These are phyloP conservation scores for Neonectria punicea DNA, from an alignment of 2,329 filamentous ascomycete species.

Conservation along the genomic window DNA sequence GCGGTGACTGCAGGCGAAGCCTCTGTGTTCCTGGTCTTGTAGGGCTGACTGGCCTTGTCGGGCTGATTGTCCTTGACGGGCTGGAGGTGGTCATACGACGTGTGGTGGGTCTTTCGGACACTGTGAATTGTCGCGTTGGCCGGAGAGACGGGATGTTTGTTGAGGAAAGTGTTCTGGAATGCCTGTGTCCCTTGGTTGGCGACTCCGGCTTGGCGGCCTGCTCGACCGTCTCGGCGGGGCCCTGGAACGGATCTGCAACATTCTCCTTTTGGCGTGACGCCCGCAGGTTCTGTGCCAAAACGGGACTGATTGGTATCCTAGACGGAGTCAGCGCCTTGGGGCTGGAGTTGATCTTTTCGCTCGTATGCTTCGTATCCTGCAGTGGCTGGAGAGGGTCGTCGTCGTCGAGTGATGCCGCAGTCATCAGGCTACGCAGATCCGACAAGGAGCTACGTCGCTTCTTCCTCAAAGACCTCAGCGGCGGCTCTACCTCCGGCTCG, in stretches of 20 bases:
- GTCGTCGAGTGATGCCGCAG: slow-evolving; percentile 63
- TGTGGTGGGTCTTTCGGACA: slow-evolving; percentile 36
- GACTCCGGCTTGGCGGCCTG: slow-evolving; percentile 35
- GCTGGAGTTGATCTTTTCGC: slow-evolving; percentile 67
- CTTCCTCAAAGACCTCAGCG: slow-evolving; percentile 65
- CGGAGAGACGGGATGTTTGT: slow-evolving; percentile 66
- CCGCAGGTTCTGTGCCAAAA: slow-evolving; percentile 50
- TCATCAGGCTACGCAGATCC: slow-evolving; percentile 79
- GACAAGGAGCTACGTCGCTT: slow-evolving; percentile 93
- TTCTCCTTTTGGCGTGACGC: slow-evolving; percentile 60
- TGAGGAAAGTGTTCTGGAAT: slow-evolving; percentile 62
- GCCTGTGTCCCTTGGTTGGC: slow-evolving; percentile 46
- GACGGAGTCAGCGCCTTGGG: slow-evolving; percentile 55
- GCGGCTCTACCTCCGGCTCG: slow-evolving; percentile 60
- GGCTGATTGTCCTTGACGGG: slow-evolving; percentile 46
- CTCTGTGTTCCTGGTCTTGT: slow-evolving; percentile 55
- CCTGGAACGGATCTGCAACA: slow-evolving; percentile 38
- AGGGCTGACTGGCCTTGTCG: slow-evolving; percentile 45
- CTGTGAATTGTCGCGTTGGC: slow-evolving; percentile 47
- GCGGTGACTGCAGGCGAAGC: slow-evolving; percentile 75
- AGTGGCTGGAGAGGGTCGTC: slow-evolving; percentile 58
- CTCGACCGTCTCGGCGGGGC: slow-evolving; percentile 28
- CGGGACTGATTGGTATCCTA: slow-evolving; percentile 64
- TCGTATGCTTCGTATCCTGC: slow-evolving; percentile 63
- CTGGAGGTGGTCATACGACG: slow-evolving; percentile 37